phyloP scores from a whole-genome alignment of 306 rosid genomes.

The Pachyrhizus erosus region DNA sequence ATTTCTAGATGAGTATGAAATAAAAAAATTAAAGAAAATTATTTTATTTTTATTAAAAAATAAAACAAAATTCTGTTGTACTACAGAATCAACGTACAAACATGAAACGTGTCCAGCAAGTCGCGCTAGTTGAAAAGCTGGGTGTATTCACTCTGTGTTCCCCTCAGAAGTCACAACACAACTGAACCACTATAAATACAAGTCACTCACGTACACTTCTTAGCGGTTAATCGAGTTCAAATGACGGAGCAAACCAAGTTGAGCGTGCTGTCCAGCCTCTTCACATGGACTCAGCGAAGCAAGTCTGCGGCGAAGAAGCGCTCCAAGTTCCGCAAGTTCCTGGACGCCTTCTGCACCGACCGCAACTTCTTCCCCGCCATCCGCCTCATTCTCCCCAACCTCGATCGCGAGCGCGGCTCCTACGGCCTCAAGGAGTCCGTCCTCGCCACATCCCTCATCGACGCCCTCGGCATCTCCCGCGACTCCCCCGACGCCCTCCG shows the following conservation, averaged over 20 bases:
- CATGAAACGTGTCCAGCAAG: background rate
- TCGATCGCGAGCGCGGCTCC: conserved; percentile 86
- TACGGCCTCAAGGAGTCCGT: conserved; percentile 94
- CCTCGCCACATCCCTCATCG: conserved; percentile 83
- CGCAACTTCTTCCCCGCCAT: conserved; percentile 65
- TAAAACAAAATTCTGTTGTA: too few species aligned
- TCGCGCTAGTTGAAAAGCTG: background rate
- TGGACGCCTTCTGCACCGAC: conserved; percentile 74
- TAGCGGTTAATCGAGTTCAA: background rate
- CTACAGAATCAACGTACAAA: background rate
- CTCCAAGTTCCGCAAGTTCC: conserved; percentile 84
- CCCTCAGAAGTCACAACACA: background rate
- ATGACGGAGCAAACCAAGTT: conserved; percentile 71
- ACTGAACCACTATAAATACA: background rate
- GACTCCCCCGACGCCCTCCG: conserved; percentile 86
- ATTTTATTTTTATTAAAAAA: too few species aligned
- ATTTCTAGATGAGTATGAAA: too few species aligned
- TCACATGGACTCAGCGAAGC: conserved; percentile 79
- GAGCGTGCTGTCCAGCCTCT: conserved; percentile 77
- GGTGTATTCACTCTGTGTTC: background rate
- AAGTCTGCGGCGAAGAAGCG: conserved; percentile 78
- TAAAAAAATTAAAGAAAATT: too few species aligned
- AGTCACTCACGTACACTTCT: background rate
- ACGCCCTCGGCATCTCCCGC: conserved; percentile 81
- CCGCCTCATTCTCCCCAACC: conserved; percentile 82